Evolutionary conservation across 1,139 yeast species (phyloP), one percentile per base, ranked within the genome.

Genomic region (Zygoascus meyerae): DNA sequence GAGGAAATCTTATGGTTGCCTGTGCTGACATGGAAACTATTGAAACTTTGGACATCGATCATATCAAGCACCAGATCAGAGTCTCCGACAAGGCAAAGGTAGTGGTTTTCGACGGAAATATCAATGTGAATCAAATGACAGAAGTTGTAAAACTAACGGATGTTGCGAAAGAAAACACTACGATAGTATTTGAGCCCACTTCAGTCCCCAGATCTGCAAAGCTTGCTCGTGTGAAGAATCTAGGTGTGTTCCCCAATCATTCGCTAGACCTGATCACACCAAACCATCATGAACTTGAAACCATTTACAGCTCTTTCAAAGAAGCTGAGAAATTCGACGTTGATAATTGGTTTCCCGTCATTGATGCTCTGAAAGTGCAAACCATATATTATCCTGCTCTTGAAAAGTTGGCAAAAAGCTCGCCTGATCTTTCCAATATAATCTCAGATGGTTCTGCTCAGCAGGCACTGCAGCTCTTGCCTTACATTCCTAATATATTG

Each of bases 21-120:
- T 81, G 89, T 61, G 92, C 95, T 3, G 95, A 86, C 59, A 87
- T 89, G 96, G 70, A 70, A 10, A 77, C 83, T 10, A 69, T 83
- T 14, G 86, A 84, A 54, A 68, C 73, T 26, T 55, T 79, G 48
- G 69, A 77, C 26, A 49, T 65, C 0, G 62, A 63, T 0, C 74
- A 74, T 51, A 70, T 83, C 2, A 52, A 60, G 2, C 42, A 62
- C 1, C 54, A 62, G 3, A 28, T 46, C 14, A 30, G 21, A 30
- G 46, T 60, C 3, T 49, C 54, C 26, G 53, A 65, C 15, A 43
- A 48, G 15, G 44, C 52, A 2, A 53, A 79, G 7, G 64, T 70
- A 37, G 72, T 85, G 2, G 71, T 83, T 2, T 59, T 83, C 39
- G 96, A 87, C 60, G 83, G 89, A 39, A 87, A 87, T 58, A 65